A percentile compares a stretch with the other conserved stretches of the same genome.
Evolutionary conservation across 208 protist species (phyloP).

Genomic region (Trypanosoma platydactyli): DNA sequence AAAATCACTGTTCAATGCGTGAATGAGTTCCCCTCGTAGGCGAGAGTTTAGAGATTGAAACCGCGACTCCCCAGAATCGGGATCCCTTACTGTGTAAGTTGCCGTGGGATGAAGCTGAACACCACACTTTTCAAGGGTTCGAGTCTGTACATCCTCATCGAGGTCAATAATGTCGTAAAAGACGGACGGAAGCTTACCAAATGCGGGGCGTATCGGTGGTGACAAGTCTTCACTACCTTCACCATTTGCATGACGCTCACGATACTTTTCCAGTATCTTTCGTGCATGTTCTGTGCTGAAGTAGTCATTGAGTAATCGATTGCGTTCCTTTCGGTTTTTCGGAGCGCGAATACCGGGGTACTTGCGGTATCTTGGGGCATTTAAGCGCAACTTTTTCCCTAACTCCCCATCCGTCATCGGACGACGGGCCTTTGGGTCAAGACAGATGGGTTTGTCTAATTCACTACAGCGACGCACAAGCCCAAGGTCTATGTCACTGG

Average conservation of each 20-base stretch:
- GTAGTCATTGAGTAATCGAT: slow-evolving; percentile 82
- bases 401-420: slow-evolving; percentile 65
- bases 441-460: slow-evolving; percentile 65
- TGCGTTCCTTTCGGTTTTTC: slow-evolving; percentile 71
- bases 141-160: slow-evolving; percentile 62
- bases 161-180: slow-evolving; percentile 61
- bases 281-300: slow-evolving; percentile 58
- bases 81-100: slow-evolving; percentile 32
- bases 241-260: slow-evolving; percentile 40
- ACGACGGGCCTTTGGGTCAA: slow-evolving; percentile 72
- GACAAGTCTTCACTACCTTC: slow-evolving; percentile 25
- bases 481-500: slow-evolving; percentile 68
- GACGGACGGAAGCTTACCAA: slow-evolving; percentile 55
- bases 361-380: slow-evolving; percentile 69
- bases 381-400: slow-evolving; percentile 44
- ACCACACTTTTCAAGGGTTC: slow-evolving; percentile 40
- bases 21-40: slow-evolving; percentile 75
- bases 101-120: slow-evolving; percentile 20
- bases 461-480: slow-evolving; percentile 51
- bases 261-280: slow-evolving; percentile 53
- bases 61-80: slow-evolving; percentile 64
- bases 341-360: slow-evolving; percentile 84
- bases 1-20: slow-evolving; percentile 82
- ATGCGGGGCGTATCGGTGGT: slow-evolving; percentile 39
- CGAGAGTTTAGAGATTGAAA: slow-evolving; percentile 71